These are phyloP conservation scores for Alternaria brassicae DNA, from an alignment of 2,329 filamentous ascomycete species.

Conservation along the genomic window DNA sequence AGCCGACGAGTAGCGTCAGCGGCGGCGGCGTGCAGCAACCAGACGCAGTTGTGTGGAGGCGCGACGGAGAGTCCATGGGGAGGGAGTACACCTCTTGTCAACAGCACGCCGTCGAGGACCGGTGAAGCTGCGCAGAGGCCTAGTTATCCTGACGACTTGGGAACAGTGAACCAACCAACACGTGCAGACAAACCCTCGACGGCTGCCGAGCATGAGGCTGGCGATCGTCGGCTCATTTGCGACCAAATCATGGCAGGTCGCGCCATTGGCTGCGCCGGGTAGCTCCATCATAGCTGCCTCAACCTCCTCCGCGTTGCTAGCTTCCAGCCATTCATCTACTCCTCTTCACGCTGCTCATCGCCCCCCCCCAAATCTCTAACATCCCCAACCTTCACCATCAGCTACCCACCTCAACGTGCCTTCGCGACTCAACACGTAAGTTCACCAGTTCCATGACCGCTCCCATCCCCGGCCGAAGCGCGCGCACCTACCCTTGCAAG, in stretches of 20 bases:
- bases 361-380: conserved; percentile 7
- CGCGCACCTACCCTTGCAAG: conserved; percentile 29
- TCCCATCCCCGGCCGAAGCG: conserved; percentile 32
- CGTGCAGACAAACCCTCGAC: not conserved
- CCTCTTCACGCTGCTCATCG: conserved; percentile 8
- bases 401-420: conserved; percentile 16
- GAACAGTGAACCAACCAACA: not conserved
- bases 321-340: conserved; percentile 14
- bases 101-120: not conserved
- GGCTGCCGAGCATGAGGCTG: not conserved
- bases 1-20: conserved; percentile 29
- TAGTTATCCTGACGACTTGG: not conserved
- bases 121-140: not conserved
- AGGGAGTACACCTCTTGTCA: too few relatives aligned
- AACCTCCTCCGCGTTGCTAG: conserved; percentile 16
- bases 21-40: conserved; percentile 23
- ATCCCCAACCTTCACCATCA: not conserved
- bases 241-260: conserved; percentile 11
- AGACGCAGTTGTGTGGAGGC: conserved; percentile 10
- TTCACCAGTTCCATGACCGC: conserved; percentile 18
- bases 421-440: conserved; percentile 36
- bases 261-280: conserved; percentile 18
- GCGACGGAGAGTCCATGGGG: not conserved
- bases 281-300: conserved; percentile 18
- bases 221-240: conserved; percentile 8